Evolutionary conservation across 345 rosid genomes (phyloP), one percentile per base, ranked within the genome.

Genomic region (Punica granatum): DNA sequence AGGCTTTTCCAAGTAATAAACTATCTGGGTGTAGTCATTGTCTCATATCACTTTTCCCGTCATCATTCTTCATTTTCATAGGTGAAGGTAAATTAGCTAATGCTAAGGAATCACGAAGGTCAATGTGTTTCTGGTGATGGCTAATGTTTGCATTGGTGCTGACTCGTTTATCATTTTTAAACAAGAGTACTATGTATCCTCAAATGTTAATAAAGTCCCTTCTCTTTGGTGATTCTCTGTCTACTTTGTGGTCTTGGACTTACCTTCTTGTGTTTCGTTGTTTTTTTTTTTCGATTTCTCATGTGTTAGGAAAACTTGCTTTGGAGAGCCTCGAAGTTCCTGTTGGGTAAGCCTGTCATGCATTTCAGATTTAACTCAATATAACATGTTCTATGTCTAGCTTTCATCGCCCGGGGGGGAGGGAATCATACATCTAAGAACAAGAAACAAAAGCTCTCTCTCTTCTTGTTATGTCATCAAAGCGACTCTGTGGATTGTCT

Each of bases 251-350:
- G 51, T 16, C 19, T 46, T 6, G 19, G 19, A 46, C 51, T 46
- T 0, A 51, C 46, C 14, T 14, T n/a, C 1, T 0, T 51, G 5
- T 13, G n/a, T 1, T 7, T 37, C 6, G 6, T 37, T 51, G n/a
- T 51, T 3, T 51, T 51, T 28, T n/a, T 51, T 51, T 51, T 11
- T 49, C 11, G 12, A 49, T 49, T 4, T 49, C 56, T 58, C 48
- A 60, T 32, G 35, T 64, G 31, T 73, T 70, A 91, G 97, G 97
- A 68, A 85, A 83, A 69, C 77, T 86, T 82, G 97, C 97, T 51
- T 28, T 85, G 72, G 83, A 85, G 63, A 79, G 74, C 68, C 95
- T 92, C 72, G 92, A 92, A 77, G 96, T 92, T 65, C 88, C 95
- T 1, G 85, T 92, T 58, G 95, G 95, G 96, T 92, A 71, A 74